These are phyloP conservation scores for Knoxdaviesia capensis DNA, from an alignment of 2,329 filamentous ascomycete species.

Conservation along the genomic window DNA sequence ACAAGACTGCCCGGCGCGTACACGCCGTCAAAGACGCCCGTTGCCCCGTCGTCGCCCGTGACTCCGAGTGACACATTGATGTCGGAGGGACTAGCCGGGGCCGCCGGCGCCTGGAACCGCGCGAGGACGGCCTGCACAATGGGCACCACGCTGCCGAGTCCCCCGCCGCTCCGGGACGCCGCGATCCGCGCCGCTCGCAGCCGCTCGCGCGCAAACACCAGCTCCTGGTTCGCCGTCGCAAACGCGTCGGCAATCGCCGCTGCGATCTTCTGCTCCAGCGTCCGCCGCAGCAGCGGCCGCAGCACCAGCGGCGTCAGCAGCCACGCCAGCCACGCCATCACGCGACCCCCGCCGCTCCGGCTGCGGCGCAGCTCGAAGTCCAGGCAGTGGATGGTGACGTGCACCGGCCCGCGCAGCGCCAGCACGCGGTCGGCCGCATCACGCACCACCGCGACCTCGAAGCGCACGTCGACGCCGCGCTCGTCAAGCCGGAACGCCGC, in stretches of 20 bases:
- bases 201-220: conserved; percentile 71
- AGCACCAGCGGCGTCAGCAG: conserved; percentile 59
- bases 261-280: conserved; percentile 61
- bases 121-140: conserved; percentile 68
- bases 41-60: conserved; percentile 20
- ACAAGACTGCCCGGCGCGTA: conserved; percentile 83
- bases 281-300: conserved; percentile 58
- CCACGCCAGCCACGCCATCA: conserved; percentile 58
- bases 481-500: conserved; percentile 73
- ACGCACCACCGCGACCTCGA: conserved; percentile 68
- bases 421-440: conserved; percentile 67
- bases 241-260: conserved; percentile 49
- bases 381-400: conserved; percentile 72
- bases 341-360: conserved; percentile 16
- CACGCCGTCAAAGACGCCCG: conserved; percentile 54
- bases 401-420: conserved; percentile 51
- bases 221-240: conserved; percentile 59
- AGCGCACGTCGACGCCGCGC: conserved; percentile 65
- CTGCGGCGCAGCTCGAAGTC: conserved; percentile 57
- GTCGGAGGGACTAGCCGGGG: conserved; percentile 57
- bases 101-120: conserved; percentile 38
- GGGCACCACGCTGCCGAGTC: conserved; percentile 13
- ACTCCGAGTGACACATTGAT: conserved; percentile 56
- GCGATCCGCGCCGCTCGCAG: conserved; percentile 71
- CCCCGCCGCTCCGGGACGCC: conserved; percentile 1